phyloP scores from a whole-genome alignment of 352 stramenopile genomes.

The Globisporangium abappressorium region DNA sequence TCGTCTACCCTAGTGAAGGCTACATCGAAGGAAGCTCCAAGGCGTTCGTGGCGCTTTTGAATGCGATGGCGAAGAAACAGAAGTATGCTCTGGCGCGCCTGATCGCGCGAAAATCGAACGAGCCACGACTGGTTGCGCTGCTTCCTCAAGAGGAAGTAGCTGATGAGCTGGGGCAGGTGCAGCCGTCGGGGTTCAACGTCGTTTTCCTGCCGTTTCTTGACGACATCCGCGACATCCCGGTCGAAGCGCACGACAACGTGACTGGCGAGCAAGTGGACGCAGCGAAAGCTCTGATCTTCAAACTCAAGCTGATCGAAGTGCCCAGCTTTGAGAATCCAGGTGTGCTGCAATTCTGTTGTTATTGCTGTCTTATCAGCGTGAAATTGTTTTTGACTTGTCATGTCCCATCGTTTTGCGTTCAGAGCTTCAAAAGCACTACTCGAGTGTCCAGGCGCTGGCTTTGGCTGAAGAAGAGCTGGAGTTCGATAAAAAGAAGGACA shows the following conservation, averaged over 20 bases:
- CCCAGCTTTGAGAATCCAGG: slow-evolving; percentile 83
- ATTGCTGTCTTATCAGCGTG: not conserved
- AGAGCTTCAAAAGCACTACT: slow-evolving; percentile 87
- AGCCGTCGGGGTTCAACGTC: slow-evolving; percentile 72
- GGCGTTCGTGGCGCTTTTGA: slow-evolving; percentile 67
- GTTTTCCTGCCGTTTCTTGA: slow-evolving; percentile 81
- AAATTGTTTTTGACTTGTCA: not conserved
- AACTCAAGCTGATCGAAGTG: slow-evolving; percentile 65
- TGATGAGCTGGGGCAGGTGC: slow-evolving; percentile 78
- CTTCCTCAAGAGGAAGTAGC: slow-evolving; percentile 72
- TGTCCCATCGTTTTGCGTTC: not conserved
- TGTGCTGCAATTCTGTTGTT: slow-evolving; percentile 10
- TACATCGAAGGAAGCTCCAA: slow-evolving; percentile 76
- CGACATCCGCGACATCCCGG: slow-evolving; percentile 70
- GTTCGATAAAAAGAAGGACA: slow-evolving; percentile 78
- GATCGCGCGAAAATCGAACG: slow-evolving; percentile 70
- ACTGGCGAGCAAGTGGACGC: slow-evolving; percentile 53
- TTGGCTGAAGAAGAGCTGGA: slow-evolving; percentile 67
- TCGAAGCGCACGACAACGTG: slow-evolving; percentile 36
- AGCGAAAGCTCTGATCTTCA: slow-evolving; percentile 65
- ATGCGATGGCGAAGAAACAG: slow-evolving; percentile 57
- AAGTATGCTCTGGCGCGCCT: slow-evolving; percentile 70
- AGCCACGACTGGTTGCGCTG: slow-evolving; percentile 71
- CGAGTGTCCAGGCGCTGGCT: slow-evolving; percentile 72
- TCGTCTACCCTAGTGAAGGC: slow-evolving; percentile 74